Base-by-base conservation (phyloP, 1,284 basidiomycete species). In the Ustilago nuda region DNA sequence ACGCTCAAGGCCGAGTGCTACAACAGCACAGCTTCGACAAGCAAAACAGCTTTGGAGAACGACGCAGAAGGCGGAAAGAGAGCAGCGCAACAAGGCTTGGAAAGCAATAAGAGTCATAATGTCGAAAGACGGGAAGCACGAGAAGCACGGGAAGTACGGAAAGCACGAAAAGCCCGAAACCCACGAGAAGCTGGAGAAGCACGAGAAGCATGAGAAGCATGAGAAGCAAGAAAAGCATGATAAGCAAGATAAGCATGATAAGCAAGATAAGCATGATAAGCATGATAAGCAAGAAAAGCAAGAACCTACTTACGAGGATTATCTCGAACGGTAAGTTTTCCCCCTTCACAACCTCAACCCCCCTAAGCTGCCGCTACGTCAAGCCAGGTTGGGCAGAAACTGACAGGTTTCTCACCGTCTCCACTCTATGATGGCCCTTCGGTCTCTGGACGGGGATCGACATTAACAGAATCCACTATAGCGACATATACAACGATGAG, bases 401-500 rank as follows among this genome's bases (percentile, higher is more conserved):
- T 55, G 35, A 55, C 37, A 55, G 8, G 8, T 46, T 41, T 30
- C 23, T 27, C 23, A 19, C 50, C 2, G 23, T 27, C 36, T 37
- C 36, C 36, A 13, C 36, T 37, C 36, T 8, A 37, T 37, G 36
- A 37, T 37, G 36, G 43, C 23, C 23, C 3, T 27, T 27, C 23
- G 23, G 23, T 3, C 23, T 27, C 23, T 27, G 23, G 23, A 27
- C 23, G 23, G 23, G 23, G 23, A 27, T 27, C 23, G 23, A 27
- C 23, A 27, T 27, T 12, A 27, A 35, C 57, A 83, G 82, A 11
- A 84, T 85, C 53, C 82, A 83, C 72, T 86, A 86, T 65, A 84
- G 76, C 30, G 83, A 88, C 63, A 85, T 84, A 71, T 88, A 88
- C 82, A 87, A 86, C 13, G 88, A 89, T 79, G 88, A 88, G 72